Evolutionary conservation across 306 rosid species (phyloP).

Genomic region (Acacia melanoxylon): DNA sequence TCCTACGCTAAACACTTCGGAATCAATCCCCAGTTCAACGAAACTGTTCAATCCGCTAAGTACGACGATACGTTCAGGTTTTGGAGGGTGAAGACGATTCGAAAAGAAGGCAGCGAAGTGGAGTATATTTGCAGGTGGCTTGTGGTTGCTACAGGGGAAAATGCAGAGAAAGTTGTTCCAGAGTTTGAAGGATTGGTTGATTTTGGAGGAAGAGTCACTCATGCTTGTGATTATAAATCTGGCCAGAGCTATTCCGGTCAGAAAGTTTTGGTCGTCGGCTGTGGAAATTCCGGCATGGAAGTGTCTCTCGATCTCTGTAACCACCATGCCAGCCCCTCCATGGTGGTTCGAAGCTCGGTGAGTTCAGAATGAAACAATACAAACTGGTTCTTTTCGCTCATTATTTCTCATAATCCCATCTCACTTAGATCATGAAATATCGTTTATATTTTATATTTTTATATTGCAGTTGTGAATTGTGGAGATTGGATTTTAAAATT

Average conservation of each 20-base stretch:
- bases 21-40: conserved; percentile 76
- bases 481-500: too few relatives aligned
- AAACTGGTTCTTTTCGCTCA: too few relatives aligned
- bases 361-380: conserved; percentile 33
- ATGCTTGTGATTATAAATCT: conserved; percentile 85
- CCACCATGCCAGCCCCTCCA: conserved; percentile 69
- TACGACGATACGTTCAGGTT: conserved; percentile 78
- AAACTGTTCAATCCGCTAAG: conserved; percentile 85
- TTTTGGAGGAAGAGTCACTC: conserved; percentile 70
- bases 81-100: conserved; percentile 70
- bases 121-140: conserved; percentile 94
- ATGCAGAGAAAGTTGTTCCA: conserved; percentile 78
- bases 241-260: conserved; percentile 58
- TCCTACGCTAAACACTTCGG: conserved; percentile 72
- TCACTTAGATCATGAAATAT: too few relatives aligned
- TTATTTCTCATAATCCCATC: too few relatives aligned
- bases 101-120: conserved; percentile 39
- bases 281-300: conserved; percentile 98
- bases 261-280: conserved; percentile 77
- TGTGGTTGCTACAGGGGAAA: conserved; percentile 93
- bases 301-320: conserved; percentile 89
- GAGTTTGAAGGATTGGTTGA: conserved; percentile 71
- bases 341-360: conserved; percentile 93
- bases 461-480: too few relatives aligned
- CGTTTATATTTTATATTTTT: too few relatives aligned